Base-by-base conservation (phyloP, 2,329 filamentous ascomycete genomes). In the Aspergillus sp. region DNA sequence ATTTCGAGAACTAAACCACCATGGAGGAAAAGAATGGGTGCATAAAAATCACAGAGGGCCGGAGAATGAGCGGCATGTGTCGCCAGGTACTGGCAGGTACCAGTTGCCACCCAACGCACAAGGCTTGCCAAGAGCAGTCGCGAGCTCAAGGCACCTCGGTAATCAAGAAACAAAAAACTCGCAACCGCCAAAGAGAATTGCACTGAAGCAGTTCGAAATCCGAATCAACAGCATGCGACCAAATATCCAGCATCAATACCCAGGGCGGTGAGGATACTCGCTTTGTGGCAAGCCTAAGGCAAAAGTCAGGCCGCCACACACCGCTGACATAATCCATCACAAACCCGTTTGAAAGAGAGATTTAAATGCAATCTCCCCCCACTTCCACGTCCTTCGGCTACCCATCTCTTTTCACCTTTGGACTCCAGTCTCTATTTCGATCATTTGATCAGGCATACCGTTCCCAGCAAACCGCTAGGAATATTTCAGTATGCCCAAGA, bases 401-500 rank as follows among this genome's bases (percentile, higher is more conserved):
- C 51, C 56, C 52, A 60, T 57, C 52, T 52, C 56, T 46, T 46
- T 52, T 50, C 50, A 53, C 59, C 59, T 49, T 33, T 49, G 45
- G 56, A 61, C 50, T 27, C 44, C 23, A 56, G 60, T 63, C 46
- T 44, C 48, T 55, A 44, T 59, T 52, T 52, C 54, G 57, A 35
- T 52, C 45, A 50, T 54, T 41, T 52, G 43, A 43, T 55, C 57
- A 55, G 61, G 52, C 57, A 59, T 60, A 49, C 15, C 39, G 54
- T 50, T 56, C 63, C 58, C 49, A 62, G 59, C 56, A 66, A 57
- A 68, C 66, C 67, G 62, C 59, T 70, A 66, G 62, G 58, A 52
- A 58, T 56, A 62, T 61, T 64, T 69, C 79, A 87, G 79, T 62
- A 97, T 97, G 93, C 93, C 93, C 74, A 97, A 97, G 91, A 97